phyloP scores from a whole-genome alignment of 1,139 yeast species.

The Suhomyces taliae region DNA sequence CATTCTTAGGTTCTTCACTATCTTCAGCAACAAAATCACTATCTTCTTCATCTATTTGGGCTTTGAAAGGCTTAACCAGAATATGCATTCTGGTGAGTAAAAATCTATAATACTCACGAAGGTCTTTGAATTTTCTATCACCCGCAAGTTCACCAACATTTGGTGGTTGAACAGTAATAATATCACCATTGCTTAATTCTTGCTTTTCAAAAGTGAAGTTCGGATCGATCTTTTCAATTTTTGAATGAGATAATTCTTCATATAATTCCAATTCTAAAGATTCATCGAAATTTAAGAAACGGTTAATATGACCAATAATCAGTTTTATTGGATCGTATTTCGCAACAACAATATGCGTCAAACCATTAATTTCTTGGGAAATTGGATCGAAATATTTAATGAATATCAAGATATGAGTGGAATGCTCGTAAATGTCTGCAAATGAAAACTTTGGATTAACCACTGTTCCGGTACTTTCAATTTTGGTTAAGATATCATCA shows the following conservation, averaged over 20 bases:
- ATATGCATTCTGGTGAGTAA: conserved; percentile 68
- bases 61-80: conserved; percentile 48
- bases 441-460: conserved; percentile 13
- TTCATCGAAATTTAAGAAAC: conserved; percentile 46
- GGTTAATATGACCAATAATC: conserved; percentile 44
- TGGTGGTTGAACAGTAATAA: conserved; percentile 56
- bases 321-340: conserved; percentile 47
- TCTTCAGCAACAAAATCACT: conserved; percentile 36
- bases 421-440: conserved; percentile 25
- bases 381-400: conserved; percentile 68
- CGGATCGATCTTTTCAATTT: conserved; percentile 52
- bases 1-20: conserved; percentile 11
- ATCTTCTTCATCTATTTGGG: conserved; percentile 50
- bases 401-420: conserved; percentile 52
- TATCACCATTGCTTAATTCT: conserved; percentile 80
- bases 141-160: conserved; percentile 22
- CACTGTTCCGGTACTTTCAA: conserved; percentile 12
- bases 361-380: conserved; percentile 56
- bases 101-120: conserved; percentile 60
- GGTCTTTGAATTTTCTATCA: conserved; percentile 27
- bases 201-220: conserved; percentile 54
- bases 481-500: conserved; percentile 21
- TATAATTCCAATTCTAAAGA: conserved; percentile 44
- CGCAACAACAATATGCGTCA: conserved; percentile 62
- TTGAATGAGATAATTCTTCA: conserved; percentile 73